A percentile compares a stretch with the other conserved stretches of the same genome.
These are phyloP conservation scores for Tinospora cordifolia DNA, from an alignment of 164 flowering plant species.

Conservation along the genomic window DNA sequence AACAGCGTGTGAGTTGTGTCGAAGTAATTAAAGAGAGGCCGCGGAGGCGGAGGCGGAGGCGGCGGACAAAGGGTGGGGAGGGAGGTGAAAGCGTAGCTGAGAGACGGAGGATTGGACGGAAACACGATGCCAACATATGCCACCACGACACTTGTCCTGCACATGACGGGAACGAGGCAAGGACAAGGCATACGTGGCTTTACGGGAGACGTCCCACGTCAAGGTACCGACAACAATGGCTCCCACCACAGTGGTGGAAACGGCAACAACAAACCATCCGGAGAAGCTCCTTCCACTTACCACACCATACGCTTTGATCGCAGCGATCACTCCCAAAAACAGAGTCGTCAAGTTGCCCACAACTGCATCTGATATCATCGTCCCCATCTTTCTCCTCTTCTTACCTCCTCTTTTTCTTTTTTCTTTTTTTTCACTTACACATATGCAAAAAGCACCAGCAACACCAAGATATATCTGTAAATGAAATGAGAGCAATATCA, in stretches of 20 bases:
- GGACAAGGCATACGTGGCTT: slow-evolving; percentile 32
- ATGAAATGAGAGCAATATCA: too few species aligned
- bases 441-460: too few species aligned
- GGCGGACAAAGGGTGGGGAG: slow-evolving; percentile 27
- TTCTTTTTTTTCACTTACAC: too few species aligned
- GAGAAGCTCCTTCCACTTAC: slow-evolving; percentile 44
- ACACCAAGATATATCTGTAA: neutral
- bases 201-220: slow-evolving; percentile 65
- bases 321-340: slow-evolving; percentile 55
- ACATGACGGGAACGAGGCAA: slow-evolving; percentile 20
- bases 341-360: slow-evolving; percentile 48
- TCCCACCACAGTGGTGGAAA: slow-evolving; percentile 42
- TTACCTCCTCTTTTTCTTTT: too few species aligned
- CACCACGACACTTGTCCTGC: slow-evolving; percentile 30
- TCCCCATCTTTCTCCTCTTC: slow-evolving; percentile 22
- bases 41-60: too few species aligned
- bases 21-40: neutral
- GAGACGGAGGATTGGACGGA: slow-evolving; percentile 56
- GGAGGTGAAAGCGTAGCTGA: slow-evolving; percentile 60
- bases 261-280: slow-evolving; percentile 37
- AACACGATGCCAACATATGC: slow-evolving; percentile 81
- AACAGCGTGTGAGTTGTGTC: too few species aligned
- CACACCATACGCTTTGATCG: slow-evolving; percentile 50
- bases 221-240: slow-evolving; percentile 37
- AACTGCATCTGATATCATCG: slow-evolving; percentile 52